These are phyloP conservation scores for Phalaenopsis equestris DNA, from an alignment of 106 monocot genomes.

Conservation along the genomic window DNA sequence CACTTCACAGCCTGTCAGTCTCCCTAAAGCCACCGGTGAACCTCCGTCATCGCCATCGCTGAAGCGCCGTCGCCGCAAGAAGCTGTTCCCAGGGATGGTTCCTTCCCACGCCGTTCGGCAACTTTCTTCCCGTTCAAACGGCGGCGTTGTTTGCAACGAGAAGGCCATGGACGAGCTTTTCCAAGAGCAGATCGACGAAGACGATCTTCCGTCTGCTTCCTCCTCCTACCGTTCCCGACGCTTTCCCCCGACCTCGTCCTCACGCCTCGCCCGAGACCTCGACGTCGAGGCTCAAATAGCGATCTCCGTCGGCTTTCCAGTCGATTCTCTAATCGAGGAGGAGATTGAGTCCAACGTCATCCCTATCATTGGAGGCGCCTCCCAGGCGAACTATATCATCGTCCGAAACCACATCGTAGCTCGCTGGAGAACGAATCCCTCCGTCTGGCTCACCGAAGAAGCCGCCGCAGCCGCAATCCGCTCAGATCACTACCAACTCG, in stretches of 20 bases:
- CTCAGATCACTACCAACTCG: constrained; percentile 61
- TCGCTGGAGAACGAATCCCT: constrained; percentile 70
- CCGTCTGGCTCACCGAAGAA: constrained; percentile 37
- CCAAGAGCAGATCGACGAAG: constrained; percentile 44
- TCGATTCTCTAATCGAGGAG: constrained; percentile 91
- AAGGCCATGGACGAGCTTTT: constrained; percentile 45
- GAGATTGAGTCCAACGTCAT: constrained; percentile 73
- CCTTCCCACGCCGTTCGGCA: constrained; percentile 41
- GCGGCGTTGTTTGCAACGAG: constrained; percentile 31
- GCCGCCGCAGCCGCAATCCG: constrained; percentile 68
- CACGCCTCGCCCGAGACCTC: constrained; percentile 51
- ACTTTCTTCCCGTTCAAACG: constrained; percentile 18
- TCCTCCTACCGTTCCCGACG: constrained; percentile 11
- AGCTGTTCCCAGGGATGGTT: constrained; percentile 72
- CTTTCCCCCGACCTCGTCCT: constrained; percentile 30
- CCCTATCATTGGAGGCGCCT: constrained; percentile 33
- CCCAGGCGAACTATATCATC: constrained; percentile 77
- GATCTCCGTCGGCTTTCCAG: constrained; percentile 69
- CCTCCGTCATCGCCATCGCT: constrained; percentile 18
- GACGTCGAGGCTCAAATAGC: constrained; percentile 81
- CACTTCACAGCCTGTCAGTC: constrained; percentile 12
- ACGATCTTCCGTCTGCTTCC: background rate
- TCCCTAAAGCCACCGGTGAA: background rate
- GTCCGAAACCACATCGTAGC: constrained; percentile 89
- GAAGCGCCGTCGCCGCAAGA: constrained; percentile 59